Base-by-base conservation (phyloP, 2,329 filamentous ascomycete species). In the Ophiocordyceps camponoti-rufipedis region DNA sequence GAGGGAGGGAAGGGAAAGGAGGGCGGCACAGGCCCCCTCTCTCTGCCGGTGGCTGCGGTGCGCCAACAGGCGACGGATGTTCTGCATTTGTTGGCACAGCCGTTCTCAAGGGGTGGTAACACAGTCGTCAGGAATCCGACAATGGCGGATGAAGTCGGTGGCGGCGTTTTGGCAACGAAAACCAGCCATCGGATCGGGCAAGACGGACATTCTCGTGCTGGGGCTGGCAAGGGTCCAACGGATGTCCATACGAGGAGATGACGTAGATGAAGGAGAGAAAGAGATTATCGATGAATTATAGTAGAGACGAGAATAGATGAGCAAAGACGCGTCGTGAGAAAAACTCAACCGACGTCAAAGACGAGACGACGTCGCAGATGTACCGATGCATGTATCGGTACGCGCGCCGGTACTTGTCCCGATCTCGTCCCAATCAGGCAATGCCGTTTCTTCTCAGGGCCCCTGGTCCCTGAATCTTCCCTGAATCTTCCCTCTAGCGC, bases 171-270 rank as follows among this genome's bases (percentile, higher is more conserved):
- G 14, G 38, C 28, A 31, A 43, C 44, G 33, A 43, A 44, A 45
- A 43, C 32, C 32, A 33, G 28, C 46, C 41, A 41, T 48, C 46
- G 46, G 46, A 39, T 48, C 44, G 46, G 39, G 43, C 40, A 43
- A 40, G 16, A 39, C 10, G 7, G n/a, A 8, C n/a, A 16, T 39
- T 39, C 10, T 39, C 35, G 35, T 39, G n/a, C 35, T 19, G 35
- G n/a, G 35, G 12, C 29, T 31, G 8, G 23, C 23, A 3, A 23
- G 23, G 23, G 23, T 23, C 23, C 23, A 23, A 23, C 23, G 23
- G 23, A 23, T 23, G 3, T 23, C 23, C 23, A 23, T 3, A 23
- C 23, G 23, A 23, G 23, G 23, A 23, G 23, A 23, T 23, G 23
- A 23, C 23, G 23, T 23, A 23, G 23, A 23, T 23, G 3, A 5